Evolutionary conservation across 2,329 filamentous ascomycete genomes (phyloP).

Genomic region (Cladorrhinum sp.): DNA sequence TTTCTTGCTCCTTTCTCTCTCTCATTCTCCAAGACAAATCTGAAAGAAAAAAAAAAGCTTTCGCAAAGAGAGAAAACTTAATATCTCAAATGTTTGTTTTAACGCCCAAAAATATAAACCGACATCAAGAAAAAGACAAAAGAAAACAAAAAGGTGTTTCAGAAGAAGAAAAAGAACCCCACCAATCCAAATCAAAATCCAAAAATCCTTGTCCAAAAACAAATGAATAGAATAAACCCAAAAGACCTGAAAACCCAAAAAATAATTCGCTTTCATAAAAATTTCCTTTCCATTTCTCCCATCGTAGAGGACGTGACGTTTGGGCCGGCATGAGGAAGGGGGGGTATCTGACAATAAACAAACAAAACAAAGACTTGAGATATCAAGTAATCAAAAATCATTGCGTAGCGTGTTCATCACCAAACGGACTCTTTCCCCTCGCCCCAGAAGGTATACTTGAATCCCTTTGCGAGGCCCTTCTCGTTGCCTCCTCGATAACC

Average conservation of each 20-base stretch:
- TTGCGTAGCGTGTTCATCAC: constrained; percentile 54
- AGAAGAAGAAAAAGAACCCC: not conserved
- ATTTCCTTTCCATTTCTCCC: not conserved
- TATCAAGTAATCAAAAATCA: constrained; percentile 1
- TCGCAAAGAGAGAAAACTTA: not conserved
- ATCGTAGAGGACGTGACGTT: not conserved
- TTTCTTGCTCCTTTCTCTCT: not conserved
- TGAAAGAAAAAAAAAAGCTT: not conserved
- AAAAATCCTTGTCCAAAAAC: not conserved
- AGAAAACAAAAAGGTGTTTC: not conserved
- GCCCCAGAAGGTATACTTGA: constrained; percentile 30
- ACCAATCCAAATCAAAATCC: not conserved
- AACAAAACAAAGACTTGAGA: not conserved
- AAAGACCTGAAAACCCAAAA: not conserved
- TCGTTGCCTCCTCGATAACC: constrained; percentile 53
- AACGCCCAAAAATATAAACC: not conserved
- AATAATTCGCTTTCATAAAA: constrained; percentile 1
- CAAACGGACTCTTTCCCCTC: constrained; percentile 49
- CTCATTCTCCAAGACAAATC: not conserved
- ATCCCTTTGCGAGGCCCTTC: constrained; percentile 38
- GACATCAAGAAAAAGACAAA: not conserved
- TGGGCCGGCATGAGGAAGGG: not conserved
- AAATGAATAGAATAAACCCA: constrained; percentile 3
- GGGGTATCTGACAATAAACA: not conserved
- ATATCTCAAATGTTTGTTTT: not conserved